Percentiles rank a stretch among this genome's conserved stretches.
phyloP scores from a whole-genome alignment of 371 early-diverging fungal species.

The Smittium culicis region DNA sequence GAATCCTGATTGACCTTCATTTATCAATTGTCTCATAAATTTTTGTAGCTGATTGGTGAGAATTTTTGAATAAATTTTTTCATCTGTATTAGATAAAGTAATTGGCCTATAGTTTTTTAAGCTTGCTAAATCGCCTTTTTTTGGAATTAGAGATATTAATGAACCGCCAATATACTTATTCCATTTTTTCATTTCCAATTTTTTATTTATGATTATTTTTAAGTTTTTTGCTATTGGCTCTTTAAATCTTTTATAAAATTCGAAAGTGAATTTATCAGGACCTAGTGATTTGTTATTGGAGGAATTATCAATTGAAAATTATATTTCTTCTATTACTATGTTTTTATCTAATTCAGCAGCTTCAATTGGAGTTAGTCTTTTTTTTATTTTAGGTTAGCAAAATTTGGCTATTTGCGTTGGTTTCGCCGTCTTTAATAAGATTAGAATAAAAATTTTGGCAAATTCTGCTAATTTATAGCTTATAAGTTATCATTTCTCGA shows the following conservation, averaged over 20 bases:
- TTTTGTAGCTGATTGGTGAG: conserved; percentile 6
- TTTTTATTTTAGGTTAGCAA: background rate
- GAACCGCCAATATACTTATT: conserved; percentile 2
- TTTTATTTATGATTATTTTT: background rate
- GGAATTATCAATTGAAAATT: background rate
- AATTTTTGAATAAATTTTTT: conserved; percentile 11
- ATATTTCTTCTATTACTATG: background rate
- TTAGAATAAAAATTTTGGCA: background rate
- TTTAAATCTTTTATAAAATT: conserved; percentile 3
- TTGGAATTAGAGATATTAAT: conserved; percentile 7
- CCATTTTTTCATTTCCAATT: background rate
- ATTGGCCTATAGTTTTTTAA: conserved; percentile 13
- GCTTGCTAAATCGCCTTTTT: conserved; percentile 12
- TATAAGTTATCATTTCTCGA: background rate
- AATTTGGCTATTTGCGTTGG: background rate
- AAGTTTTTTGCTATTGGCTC: background rate
- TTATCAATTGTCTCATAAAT: background rate
- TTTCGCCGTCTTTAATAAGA: too few species aligned
- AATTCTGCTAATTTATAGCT: background rate
- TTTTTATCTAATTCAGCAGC: background rate
- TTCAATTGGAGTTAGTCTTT: background rate
- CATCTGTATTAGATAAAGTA: conserved; percentile 14
- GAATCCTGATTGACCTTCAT: conserved; percentile 2
- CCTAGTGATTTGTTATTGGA: background rate
- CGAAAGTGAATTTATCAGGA: conserved; percentile 2